Evolutionary conservation across 306 rosid species (phyloP), one percentile per base, ranked within the genome.

Genomic region (Abrus precatorius): DNA sequence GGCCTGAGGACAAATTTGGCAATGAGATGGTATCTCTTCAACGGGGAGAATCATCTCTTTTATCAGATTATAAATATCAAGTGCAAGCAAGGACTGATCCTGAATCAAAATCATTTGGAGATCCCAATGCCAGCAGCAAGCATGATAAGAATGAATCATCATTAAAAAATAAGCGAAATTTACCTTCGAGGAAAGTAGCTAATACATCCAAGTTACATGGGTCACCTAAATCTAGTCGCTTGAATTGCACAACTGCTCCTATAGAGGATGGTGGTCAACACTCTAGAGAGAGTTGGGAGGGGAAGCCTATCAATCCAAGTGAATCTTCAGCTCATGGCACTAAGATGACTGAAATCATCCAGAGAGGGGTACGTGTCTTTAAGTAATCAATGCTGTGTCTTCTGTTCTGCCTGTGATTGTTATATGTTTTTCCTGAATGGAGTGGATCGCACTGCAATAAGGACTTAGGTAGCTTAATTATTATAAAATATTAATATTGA

Each of bases 311-410:
- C 61, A 88, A 78, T 83, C 81, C 82, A 49, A 83, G 87, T 86
- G 97, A 91, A 62, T 68, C 88, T 67, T 82, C 92, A 40, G 87
- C 74, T 78, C 82, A 66, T 69, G 90, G 87, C 70, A 28, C 89
- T 8, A 89, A 84, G 84, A 90, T 90, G 98, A 84, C 95, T 36
- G 99, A 95, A 55, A 84, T 89, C 77, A 85, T 90, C 82, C 97
- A 93, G 86, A 91, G 97, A 89, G 83, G 94, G 89, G 98, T 95
- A 87, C 49, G 91, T 74, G 7, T 76, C 55, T 8, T 75, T 72
- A 32, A 60, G 64, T 77, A 76, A 77, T 69, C 67, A 66, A 60
- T 84, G 66, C 45, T 80, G 32, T 54, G 48, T 9, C 40, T 55
- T 70, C 72, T 52, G 69, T 59, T 70, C 32, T 74, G 27, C 65